These are phyloP conservation scores for Hura crepitans DNA, from an alignment of 441 rosid species.

Conservation along the genomic window DNA sequence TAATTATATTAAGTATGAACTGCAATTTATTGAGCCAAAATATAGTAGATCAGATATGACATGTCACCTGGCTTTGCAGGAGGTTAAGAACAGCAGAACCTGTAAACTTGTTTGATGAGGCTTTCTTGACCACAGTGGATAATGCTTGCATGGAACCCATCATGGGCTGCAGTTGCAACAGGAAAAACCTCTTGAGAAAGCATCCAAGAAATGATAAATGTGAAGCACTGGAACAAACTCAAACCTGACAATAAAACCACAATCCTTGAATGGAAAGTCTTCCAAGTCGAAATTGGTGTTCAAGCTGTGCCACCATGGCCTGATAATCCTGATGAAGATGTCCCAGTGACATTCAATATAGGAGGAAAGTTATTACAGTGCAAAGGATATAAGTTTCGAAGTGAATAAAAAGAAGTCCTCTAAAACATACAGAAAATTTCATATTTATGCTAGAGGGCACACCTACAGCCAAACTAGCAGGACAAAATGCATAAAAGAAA, in stretches of 20 bases:
- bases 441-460: not conserved
- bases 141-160: constrained; percentile 90
- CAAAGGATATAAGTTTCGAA: constrained; percentile 5
- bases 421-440: not conserved
- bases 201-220: constrained; percentile 8
- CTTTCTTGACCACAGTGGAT: constrained; percentile 71
- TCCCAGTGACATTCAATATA: not conserved
- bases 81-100: constrained; percentile 96
- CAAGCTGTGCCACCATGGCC: constrained; percentile 96
- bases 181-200: constrained; percentile 24
- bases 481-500: not conserved
- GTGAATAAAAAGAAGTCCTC: not conserved
- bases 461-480: not conserved
- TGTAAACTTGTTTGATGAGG: constrained; percentile 60
- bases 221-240: constrained; percentile 25
- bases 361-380: not conserved
- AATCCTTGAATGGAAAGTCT: constrained; percentile 93
- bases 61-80: constrained; percentile 81
- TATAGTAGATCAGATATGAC: constrained; percentile 10
- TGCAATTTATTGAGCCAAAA: not conserved
- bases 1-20: not conserved
- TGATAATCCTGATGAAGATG: constrained; percentile 60
- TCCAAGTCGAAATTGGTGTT: constrained; percentile 96
- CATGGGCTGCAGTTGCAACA: constrained; percentile 58
- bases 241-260: constrained; percentile 98